Base-by-base conservation (phyloP, 225 moss, liverwort and hornwort genomes). In the Polytrichum formosum region DNA sequence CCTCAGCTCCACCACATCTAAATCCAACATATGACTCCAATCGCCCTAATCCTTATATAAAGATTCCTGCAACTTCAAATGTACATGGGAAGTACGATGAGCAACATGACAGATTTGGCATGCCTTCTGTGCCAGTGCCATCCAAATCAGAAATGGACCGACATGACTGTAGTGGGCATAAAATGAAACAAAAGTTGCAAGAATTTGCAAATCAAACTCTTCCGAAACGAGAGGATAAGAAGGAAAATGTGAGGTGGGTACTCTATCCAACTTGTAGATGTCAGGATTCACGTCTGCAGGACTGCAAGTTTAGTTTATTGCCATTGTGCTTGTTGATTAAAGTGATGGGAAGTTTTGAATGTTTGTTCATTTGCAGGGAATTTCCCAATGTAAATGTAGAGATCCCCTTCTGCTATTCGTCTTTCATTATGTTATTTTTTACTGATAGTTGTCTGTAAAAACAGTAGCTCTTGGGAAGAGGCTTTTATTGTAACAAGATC, bases 221-320 rank as follows among this genome's bases (percentile, higher is more conserved):
- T 16, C 73, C 73, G 18, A 73, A 73, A 56, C 75, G 80, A 70
- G 86, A 83, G 27, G 82, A 82, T 4, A 83, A 83, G 78, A 83
- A 76, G 70, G 87, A 72, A 27, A 81, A 31, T 78, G 70, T 86
- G 63, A 83, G 80, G 86, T 86, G 72, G 5, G 67, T 7, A 27
- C 46, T 16, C 13, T 46, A 46, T 46, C 46, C 46, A 46, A 46
- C 46, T 16, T 13, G 13, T 46, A 46, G 46, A 16, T 46, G 46
- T 46, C 16, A 16, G 13, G 10, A 46, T 46, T 16, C 46, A 46
- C 4, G 46, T 4, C 16, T 13, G 10, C 2, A 10, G 10, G 37
- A 10, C 37, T 37, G 10, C 46, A 46, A 16, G 46, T 13, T 46
- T 10, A 46, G 46, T 46, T 46, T 46, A 16, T 46, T 46, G 46